Evolutionary conservation across 768 basidiomycete genomes (phyloP).

Genomic region (Solioccasus polychromus): DNA sequence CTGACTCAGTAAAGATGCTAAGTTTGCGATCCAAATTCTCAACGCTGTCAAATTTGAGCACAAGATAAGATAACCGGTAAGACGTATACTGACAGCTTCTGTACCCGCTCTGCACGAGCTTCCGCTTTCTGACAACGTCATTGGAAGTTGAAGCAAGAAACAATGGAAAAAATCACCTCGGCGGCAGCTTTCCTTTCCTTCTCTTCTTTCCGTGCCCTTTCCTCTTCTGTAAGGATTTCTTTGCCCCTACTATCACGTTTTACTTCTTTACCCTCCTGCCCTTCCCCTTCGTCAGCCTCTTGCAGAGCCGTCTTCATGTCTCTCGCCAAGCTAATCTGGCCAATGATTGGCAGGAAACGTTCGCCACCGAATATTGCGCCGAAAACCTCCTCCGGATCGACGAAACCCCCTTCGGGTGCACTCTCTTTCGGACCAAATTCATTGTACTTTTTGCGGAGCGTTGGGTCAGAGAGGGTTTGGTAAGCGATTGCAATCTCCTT

Average conservation of each 20-base stretch:
- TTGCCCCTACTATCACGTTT: constrained; percentile 51
- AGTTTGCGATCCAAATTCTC: constrained; percentile 80
- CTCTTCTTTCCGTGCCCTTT: constrained; percentile 72
- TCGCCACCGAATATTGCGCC: constrained; percentile 90
- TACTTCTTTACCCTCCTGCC: constrained; percentile 38
- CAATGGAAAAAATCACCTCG: constrained; percentile 50
- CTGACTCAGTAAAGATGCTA: constrained; percentile 84
- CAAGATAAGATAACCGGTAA: neutral
- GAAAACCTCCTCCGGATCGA: constrained; percentile 82
- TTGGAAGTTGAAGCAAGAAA: constrained; percentile 4
- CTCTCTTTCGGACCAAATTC: constrained; percentile 87
- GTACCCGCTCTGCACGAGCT: constrained; percentile 70
- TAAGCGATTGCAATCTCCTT: constrained; percentile 89
- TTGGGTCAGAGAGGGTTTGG: constrained; percentile 78
- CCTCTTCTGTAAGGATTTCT: constrained; percentile 62
- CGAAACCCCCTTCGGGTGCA: constrained; percentile 77
- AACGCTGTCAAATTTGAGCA: constrained; percentile 32
- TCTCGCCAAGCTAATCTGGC: constrained; percentile 79
- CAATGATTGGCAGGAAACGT: constrained; percentile 82
- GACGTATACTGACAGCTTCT: constrained; percentile 46
- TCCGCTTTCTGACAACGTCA: constrained; percentile 62
- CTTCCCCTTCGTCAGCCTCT: constrained; percentile 74
- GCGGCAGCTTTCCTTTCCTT: constrained; percentile 62
- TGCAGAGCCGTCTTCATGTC: constrained; percentile 94
- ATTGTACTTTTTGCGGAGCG: constrained; percentile 81